Evolutionary conservation across 2,329 filamentous ascomycete species (phyloP), one percentile per base, ranked within the genome.

Genomic region (Didymella pinodella): DNA sequence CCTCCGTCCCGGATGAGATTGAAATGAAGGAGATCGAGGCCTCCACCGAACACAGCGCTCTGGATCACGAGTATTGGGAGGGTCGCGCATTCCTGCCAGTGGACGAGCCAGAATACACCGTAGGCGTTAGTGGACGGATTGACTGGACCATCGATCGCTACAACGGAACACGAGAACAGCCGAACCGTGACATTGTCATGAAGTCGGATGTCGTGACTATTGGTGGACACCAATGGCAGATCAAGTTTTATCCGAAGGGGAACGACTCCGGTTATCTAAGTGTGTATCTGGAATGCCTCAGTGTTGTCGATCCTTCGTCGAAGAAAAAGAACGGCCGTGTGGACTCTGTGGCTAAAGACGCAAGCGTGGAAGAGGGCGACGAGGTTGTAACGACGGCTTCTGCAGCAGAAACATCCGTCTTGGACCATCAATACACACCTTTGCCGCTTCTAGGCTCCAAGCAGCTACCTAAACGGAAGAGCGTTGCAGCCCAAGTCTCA

Each of bases 161-260:
- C 66, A 85, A 87, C 59, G 86, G 86, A 48, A 88, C 85, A 12
- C 83, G 80, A 49, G 85, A 88, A 48, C 81, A 82, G 3, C 86
- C 86, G 2, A 88, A 88, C 67, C 81, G 81, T 41, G 81, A 83
- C 36, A 79, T 82, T 40, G 78, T 88, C 62, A 86, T 88, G 82
- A 83, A 82, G 29, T 88, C 86, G 6, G 84, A 81, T 0, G 70
- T 81, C 6, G 83, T 85, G 11, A 81, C 75, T 26, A 78, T 88
- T 56, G 86, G 85, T 20, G 86, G 84, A 20, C 83, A 85, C 61
- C 86, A 87, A 69, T 89, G 86, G 86, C 85, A 83, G 54, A 85
- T 89, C 77, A 88, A 88, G 71, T 85, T 88, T 69, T 88, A 86
- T 64, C 86, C 86, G 2, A 81, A 82, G 44, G 86, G 86, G 20